Evolutionary conservation across 805 yeast genomes (phyloP), one percentile per base, ranked within the genome.

Genomic region (Zygotorulaspora chibaensis): DNA sequence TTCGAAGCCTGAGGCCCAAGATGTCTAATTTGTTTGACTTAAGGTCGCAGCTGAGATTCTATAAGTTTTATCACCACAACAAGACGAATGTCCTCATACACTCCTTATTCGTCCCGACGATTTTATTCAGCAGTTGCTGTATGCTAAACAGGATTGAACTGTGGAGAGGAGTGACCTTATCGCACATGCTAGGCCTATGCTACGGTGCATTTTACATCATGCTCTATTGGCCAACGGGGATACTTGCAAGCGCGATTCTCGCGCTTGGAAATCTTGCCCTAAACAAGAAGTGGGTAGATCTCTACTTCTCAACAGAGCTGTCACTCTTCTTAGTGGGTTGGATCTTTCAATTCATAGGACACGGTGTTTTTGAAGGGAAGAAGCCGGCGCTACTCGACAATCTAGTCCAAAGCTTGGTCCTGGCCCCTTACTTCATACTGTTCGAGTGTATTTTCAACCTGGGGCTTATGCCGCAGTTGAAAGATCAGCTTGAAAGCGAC

Each of bases 311-410:
- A 16, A 53, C 34, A 52, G 67, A 55, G 59, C 63, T 51, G 44
- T 54, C 45, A 1, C 54, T 77, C 13, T 85, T 84, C 61, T 61
- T 74, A 0, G 30, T 68, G 1, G 69, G 85, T 8, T 91, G 99
- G 98, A 57, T 80, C 12, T 80, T 79, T 6, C 98, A 93, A 58
- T 89, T 91, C 63, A 72, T 83, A 40, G 96, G 97, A 3, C 98
- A 93, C 61, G 91, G 85, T 1, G 72, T 76, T 9, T 86, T 80
- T 59, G 99, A 91, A 61, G 74, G 73, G 48, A 73, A 87, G 35
- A 85, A 89, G 0, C 99, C 99, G 0, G 96, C 98, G 0, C 66
- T 91, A 42, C 63, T 87, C 34, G 96, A 90, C 57, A 90, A 83
- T 59, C 69, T 88, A 37, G 68, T 83, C 4, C 97, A 89, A 60